phyloP scores from a whole-genome alignment of 352 stramenopile genomes.

The Aphanomyces stellatus region DNA sequence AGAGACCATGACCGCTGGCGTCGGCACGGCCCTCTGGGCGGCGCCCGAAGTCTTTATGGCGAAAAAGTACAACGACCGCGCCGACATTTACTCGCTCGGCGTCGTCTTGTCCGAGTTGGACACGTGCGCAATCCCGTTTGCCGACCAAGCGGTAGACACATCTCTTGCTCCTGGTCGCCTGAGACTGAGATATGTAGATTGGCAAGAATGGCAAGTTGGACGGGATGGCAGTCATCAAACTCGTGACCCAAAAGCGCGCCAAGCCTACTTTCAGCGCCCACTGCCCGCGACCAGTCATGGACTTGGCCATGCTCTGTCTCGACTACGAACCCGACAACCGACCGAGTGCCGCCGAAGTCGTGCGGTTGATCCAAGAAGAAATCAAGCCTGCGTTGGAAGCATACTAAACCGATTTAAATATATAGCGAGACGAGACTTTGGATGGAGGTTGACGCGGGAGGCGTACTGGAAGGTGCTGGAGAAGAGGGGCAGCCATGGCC shows the following conservation, averaged over 20 bases:
- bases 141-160: slow-evolving; percentile 59
- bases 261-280: slow-evolving; percentile 49
- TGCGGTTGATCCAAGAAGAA: slow-evolving; percentile 36
- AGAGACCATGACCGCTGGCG: slow-evolving; percentile 78
- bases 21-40: slow-evolving; percentile 82
- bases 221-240: slow-evolving; percentile 78
- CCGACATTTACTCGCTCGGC: slow-evolving; percentile 80
- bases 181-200: not conserved
- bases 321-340: slow-evolving; percentile 56
- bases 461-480: no score
- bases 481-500: no score
- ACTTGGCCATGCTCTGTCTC: slow-evolving; percentile 55
- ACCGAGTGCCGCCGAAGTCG: slow-evolving; percentile 54
- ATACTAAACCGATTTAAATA: not conserved
- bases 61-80: slow-evolving; percentile 82
- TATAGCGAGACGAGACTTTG: no score
- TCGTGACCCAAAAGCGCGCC: slow-evolving; percentile 62
- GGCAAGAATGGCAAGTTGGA: slow-evolving; percentile 47
- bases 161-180: not conserved
- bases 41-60: slow-evolving; percentile 75
- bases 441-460: no score
- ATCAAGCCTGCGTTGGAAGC: slow-evolving; percentile 7
- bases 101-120: slow-evolving; percentile 78
- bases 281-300: slow-evolving; percentile 46
- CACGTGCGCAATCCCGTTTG: slow-evolving; percentile 68